Conservation (phyloP, 805 yeast genomes). For the Cyberlindnera nakhonratchasimensis region DNA sequence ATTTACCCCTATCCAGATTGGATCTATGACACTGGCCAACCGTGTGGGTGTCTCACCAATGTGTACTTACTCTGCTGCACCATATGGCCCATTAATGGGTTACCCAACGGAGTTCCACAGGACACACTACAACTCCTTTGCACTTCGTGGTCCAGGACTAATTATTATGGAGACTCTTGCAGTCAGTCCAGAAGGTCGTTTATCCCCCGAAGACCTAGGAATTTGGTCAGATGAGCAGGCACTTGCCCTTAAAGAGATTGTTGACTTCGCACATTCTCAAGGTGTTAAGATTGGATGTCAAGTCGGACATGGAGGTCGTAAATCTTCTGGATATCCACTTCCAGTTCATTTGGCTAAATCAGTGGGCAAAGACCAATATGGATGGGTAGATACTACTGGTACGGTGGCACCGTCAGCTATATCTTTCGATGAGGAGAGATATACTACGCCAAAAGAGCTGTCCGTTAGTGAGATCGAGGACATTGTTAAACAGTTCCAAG, state of each 20-base stretch:
- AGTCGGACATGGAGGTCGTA: conserved; percentile 54
- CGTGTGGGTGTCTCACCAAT: conserved; percentile 56
- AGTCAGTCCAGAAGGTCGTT: conserved; percentile 39
- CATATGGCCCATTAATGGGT: conserved; percentile 30
- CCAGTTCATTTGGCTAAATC: conserved; percentile 31
- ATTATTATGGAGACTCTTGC: conserved; percentile 45
- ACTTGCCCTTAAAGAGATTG: conserved; percentile 34
- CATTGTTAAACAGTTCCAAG: conserved; percentile 40
- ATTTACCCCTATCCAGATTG: conserved; percentile 23
- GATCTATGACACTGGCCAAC: conserved; percentile 35
- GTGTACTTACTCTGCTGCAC: conserved; percentile 46
- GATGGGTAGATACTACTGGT: conserved; percentile 37
- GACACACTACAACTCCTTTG: conserved; percentile 46
- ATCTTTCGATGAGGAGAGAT: conserved; percentile 24
- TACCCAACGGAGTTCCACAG: conserved; percentile 44
- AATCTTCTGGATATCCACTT: conserved; percentile 35
- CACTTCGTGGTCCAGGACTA: conserved; percentile 48
- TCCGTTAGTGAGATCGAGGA: conserved; percentile 39
- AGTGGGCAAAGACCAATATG: conserved; percentile 35
- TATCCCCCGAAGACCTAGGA: conserved; percentile 46
- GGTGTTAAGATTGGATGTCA: conserved; percentile 48
- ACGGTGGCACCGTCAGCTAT: conserved; percentile 45
- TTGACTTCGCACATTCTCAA: conserved; percentile 45
- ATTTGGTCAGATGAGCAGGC: conserved; percentile 51
- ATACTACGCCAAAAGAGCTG: conserved; percentile 39